phyloP scores from a whole-genome alignment of 805 yeast genomes.

The Torulaspora indica region DNA sequence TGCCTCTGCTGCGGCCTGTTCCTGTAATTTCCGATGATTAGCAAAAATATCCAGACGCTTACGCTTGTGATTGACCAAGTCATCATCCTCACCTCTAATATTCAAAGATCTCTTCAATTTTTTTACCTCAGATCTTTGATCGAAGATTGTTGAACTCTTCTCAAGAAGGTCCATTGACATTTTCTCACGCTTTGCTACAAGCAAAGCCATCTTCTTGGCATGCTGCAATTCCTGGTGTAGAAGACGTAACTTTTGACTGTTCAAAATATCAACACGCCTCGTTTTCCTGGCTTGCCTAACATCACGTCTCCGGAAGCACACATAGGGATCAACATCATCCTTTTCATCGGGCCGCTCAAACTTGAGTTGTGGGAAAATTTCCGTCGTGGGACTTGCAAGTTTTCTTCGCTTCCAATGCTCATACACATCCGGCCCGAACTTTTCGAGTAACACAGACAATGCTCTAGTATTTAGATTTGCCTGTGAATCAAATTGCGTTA shows the following conservation, averaged over 20 bases:
- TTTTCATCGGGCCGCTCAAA: slow-evolving; percentile 85
- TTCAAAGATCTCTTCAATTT: slow-evolving; percentile 67
- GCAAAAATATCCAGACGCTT: slow-evolving; percentile 38
- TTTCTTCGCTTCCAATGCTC: slow-evolving; percentile 79
- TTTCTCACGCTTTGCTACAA: slow-evolving; percentile 63
- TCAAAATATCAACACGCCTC: slow-evolving; percentile 86
- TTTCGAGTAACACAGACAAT: slow-evolving; percentile 44
- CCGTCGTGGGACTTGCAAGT: slow-evolving; percentile 60
- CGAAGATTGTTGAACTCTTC: slow-evolving; percentile 63
- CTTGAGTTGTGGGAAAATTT: slow-evolving; percentile 68
- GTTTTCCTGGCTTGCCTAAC: slow-evolving; percentile 94
- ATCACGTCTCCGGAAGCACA: slow-evolving; percentile 92
- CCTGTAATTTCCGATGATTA: slow-evolving; percentile 20
- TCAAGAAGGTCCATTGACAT: slow-evolving; percentile 48
- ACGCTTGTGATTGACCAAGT: slow-evolving; percentile 70
- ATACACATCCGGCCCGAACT: slow-evolving; percentile 65
- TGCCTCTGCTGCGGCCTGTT: slow-evolving; percentile 17
- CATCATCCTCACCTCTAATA: slow-evolving; percentile 79
- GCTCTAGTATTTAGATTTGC: slow-evolving; percentile 42
- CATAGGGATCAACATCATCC: slow-evolving; percentile 91
- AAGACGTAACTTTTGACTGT: slow-evolving; percentile 73
- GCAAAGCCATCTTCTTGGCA: slow-evolving; percentile 62
- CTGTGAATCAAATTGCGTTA: slow-evolving; percentile 47
- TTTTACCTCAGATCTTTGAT: slow-evolving; percentile 67
- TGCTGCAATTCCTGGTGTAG: slow-evolving; percentile 71